Base-by-base conservation (phyloP, 352 stramenopile species). In the Pythium volutum region DNA sequence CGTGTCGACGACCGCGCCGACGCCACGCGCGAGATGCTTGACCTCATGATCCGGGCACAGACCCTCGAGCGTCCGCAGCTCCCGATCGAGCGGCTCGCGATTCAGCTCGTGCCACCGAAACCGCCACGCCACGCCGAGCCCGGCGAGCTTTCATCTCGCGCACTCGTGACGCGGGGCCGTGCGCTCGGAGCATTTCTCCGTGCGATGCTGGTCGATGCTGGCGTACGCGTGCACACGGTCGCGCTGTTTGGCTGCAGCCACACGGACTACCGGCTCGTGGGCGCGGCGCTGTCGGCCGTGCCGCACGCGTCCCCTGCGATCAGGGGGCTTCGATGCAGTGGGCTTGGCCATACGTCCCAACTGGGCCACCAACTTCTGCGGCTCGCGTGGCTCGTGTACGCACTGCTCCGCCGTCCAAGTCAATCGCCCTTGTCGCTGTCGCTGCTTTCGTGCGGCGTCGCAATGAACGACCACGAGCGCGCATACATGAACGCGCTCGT, bases 181-280 rank as follows among this genome's bases (percentile, higher is more conserved):
- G 29, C 33, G 20, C 31, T 55, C 0, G 49, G 49, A 3, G 9
- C 15, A 3, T 29, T 43, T 8, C 27, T 55, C 15, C 49, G 29
- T 5, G 39, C 31, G 29, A 4, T 55, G 29, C 7, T 55, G 18
- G 18, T 43, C 14, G 27, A 53, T 27, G 46, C 27, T 27, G 23
- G 38, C 15, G 38, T 43, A 7, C 10, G n/a, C 29, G 47, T 54
- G 5, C 27, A 34, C 9, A 27, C 16, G 16, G 27, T 54, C n/a
- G 47, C 27, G 16, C 23, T 42, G 6, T 22, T 54, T n/a, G 47
- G 25, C 25, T 42, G 47, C 47, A 33, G 34, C 20, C 34, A 36
- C 34, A 47, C 22, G 22, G 50, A 45, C 33, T 57, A 36, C 25
- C 50, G 34, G 3, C 50, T 57, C 34, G 50, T 57, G 18, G 50